phyloP scores from a whole-genome alignment of 768 basidiomycete species.

The Suillus alpinus region DNA sequence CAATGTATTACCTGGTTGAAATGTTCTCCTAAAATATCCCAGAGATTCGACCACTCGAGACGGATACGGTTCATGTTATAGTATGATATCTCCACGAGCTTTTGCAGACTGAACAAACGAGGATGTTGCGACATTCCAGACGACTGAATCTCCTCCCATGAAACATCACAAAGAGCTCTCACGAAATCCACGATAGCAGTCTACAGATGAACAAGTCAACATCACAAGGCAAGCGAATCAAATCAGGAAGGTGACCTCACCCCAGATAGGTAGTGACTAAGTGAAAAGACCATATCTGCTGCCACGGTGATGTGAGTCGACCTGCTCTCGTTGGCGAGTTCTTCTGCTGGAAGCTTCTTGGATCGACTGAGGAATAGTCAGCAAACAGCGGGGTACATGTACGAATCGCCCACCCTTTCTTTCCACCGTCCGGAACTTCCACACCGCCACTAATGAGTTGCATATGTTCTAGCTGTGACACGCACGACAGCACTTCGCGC shows the following conservation, averaged over 20 bases:
- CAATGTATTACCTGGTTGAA: constrained; percentile 78
- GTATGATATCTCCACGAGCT: constrained; percentile 98
- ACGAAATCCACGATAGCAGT: constrained; percentile 98
- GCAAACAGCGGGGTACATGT: neutral
- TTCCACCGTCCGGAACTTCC: constrained; percentile 74
- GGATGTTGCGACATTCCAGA: constrained; percentile 94
- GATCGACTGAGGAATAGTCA: constrained; percentile 30
- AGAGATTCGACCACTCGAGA: constrained; percentile 96
- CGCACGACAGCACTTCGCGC: constrained; percentile 95
- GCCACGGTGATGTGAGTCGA: constrained; percentile 98
- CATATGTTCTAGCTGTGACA: constrained; percentile 98
- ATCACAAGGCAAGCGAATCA: neutral
- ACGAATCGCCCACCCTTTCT: constrained; percentile 65
- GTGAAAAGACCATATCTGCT: constrained; percentile 98
- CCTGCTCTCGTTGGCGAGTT: constrained; percentile 93
- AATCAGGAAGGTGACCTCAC: constrained; percentile 46
- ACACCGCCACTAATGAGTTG: constrained; percentile 92
- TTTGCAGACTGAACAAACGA: constrained; percentile 93
- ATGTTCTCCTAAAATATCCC: constrained; percentile 97
- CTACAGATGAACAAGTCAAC: constrained; percentile 36
- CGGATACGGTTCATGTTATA: constrained; percentile 99
- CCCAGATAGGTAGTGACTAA: constrained; percentile 91
- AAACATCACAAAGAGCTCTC: constrained; percentile 91
- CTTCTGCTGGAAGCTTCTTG: constrained; percentile 79
- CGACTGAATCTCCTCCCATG: constrained; percentile 99